Base-by-base conservation (phyloP, 371 early-diverging fungal genomes). In the Mucor saturninus region DNA sequence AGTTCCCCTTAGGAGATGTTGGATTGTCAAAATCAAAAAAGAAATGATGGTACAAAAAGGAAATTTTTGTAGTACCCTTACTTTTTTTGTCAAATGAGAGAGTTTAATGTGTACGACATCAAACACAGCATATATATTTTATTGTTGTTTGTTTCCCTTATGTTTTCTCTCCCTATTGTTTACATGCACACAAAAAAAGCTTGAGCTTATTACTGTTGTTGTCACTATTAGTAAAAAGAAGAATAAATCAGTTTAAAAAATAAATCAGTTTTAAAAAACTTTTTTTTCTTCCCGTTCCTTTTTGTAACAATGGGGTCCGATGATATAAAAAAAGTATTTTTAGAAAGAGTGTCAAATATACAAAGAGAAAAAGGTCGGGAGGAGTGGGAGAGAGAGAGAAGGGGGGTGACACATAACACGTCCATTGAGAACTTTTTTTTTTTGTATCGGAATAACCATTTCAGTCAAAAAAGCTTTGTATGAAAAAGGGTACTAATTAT, bases 301-400 rank as follows among this genome's bases (percentile, higher is more conserved):
- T 15, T n/a, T 46, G 46, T 42, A 21, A 21, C 21, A 21, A 21
- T 21, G 21, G 21, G 21, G 21, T 50, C 30, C 30, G 50, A 50
- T 50, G 30, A 50, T 13, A 50, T 10, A 42, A 42, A 42, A 42
- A 42, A 21, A 21, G 46, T 46, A 46, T 46, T 46, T 46, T 46
- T 46, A 46, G 43, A 46, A 21, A 21, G 26, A 46, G 5, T 50
- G 28, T 50, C 28, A 30, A 50, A 30, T 26, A 21, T 21, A 21
- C 3, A 6, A 26, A 29, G 10, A 50, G 14, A 50, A 30, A 28
- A 30, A 21, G 21, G 21, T 21, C 21, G 21, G 21, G 21, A 1
- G 21, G 21, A 21, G 21, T 21, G 21, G 1, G 21, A 0, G 21
- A 21, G 21, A 0, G 21, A 21, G 21, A 21, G 21, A 21, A 1